These are phyloP conservation scores for Apiospora rasikravindrae DNA, from an alignment of 2,329 filamentous ascomycete genomes.

Conservation along the genomic window DNA sequence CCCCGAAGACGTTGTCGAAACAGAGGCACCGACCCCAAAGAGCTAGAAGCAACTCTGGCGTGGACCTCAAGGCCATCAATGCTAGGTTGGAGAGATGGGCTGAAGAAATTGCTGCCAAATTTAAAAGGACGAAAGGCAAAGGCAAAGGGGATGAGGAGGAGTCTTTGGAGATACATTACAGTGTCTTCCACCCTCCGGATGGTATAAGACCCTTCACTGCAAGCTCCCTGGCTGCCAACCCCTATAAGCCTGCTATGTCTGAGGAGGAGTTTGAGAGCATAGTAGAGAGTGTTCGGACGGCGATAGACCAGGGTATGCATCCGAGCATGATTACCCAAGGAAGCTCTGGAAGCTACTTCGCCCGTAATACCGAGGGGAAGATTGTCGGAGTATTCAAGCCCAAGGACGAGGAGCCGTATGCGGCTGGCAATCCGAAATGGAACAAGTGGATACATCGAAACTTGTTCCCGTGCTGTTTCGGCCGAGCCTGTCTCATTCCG, in stretches of 20 bases:
- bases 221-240: constrained; percentile 68
- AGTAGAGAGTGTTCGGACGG: constrained; percentile 86
- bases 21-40: constrained; percentile 54
- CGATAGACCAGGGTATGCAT: constrained; percentile 89
- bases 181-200: constrained; percentile 92
- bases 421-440: constrained; percentile 97
- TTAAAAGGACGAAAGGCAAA: constrained; percentile 83
- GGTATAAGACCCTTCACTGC: constrained; percentile 81
- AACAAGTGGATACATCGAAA: constrained; percentile 99
- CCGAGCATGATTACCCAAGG: constrained; percentile 97
- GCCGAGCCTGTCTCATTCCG: constrained; percentile 91
- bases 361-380: constrained; percentile 87
- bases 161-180: constrained; percentile 93
- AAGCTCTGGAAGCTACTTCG: constrained; percentile 98
- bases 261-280: constrained; percentile 84
- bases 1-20: constrained; percentile 51
- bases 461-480: constrained; percentile 96
- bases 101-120: constrained; percentile 95
- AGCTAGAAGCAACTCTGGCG: constrained; percentile 75
- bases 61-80: constrained; percentile 98
- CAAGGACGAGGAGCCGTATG: constrained; percentile 98
- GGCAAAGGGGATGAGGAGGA: constrained; percentile 78
- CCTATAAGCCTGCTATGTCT: constrained; percentile 68
- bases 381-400: constrained; percentile 98
- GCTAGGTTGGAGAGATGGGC: constrained; percentile 94